These are phyloP conservation scores for Capsicum rhomboideum DNA, from an alignment of 257 asterid species.

Conservation along the genomic window DNA sequence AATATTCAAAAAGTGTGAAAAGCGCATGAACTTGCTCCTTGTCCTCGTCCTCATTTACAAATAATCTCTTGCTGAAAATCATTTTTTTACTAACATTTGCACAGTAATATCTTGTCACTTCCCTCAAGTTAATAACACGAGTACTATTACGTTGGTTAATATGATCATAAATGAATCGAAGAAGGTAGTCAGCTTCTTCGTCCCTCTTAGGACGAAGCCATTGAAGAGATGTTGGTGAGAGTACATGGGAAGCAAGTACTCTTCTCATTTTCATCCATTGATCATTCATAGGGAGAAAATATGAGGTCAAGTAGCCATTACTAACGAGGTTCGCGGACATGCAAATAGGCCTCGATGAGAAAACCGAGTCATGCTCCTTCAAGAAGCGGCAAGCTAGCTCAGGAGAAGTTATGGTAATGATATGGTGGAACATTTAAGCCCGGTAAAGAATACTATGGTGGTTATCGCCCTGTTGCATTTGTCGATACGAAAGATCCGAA, in stretches of 20 bases:
- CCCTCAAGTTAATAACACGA: not conserved
- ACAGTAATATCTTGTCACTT: not conserved
- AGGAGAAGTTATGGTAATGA: too few relatives aligned
- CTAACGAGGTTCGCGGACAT: not conserved
- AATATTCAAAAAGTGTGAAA: not conserved
- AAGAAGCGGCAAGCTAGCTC: constrained; percentile 16
- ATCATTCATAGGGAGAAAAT: not conserved
- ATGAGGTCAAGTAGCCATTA: not conserved
- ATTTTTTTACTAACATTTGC: not conserved
- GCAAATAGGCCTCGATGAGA: constrained; percentile 8
- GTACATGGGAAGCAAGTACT: not conserved
- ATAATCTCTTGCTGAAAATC: not conserved
- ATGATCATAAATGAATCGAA: not conserved
- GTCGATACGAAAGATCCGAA: constrained; percentile 51
- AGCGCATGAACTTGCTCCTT: not conserved
- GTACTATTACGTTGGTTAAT: not conserved
- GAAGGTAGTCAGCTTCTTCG: constrained; percentile 3
- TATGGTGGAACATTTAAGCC: constrained; percentile 83
- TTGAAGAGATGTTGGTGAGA: not conserved
- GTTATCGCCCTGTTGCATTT: constrained; percentile 57
- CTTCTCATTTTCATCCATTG: constrained; percentile 7
- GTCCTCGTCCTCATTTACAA: not conserved
- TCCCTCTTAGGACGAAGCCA: constrained; percentile 1
- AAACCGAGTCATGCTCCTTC: constrained; percentile 2
- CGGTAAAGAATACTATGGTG: constrained; percentile 50